Evolutionary conservation across 1,284 basidiomycete genomes (phyloP), one percentile per base, ranked within the genome.

Genomic region (Ustilago tritici): DNA sequence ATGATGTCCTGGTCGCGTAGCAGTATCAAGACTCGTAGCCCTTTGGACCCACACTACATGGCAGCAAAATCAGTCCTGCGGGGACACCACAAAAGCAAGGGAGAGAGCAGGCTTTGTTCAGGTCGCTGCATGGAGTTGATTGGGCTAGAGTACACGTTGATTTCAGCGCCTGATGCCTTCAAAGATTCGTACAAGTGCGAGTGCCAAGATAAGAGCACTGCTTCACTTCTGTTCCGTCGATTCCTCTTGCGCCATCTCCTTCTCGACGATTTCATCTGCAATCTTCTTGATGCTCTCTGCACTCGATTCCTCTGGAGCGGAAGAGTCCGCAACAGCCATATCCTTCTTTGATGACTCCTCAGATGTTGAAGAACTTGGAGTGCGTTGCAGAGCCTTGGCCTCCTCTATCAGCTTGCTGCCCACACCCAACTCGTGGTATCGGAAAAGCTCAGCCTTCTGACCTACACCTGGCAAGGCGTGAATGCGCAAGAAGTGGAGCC

Each of bases 381-480:
- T 19, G n/a, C 74, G 54, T 34, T 70, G 75, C 57, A 72, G 38
- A 28, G 66, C 70, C 56, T 64, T 66, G 3, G 63, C 70, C 56
- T 77, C 75, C 10, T 77, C 70, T 70, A 73, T 77, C 64, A 77
- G 36, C 64, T 68, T 70, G 23, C 49, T 47, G 14, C 75, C 75
- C 0, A 77, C 69, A 4, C 75, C 67, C 17, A 65, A 9, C 47
- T 73, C 67, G 49, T 77, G 75, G 34, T 68, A 80, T 32, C 81
- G 61, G 91, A 94, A 94, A 61, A 91, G 89, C 62, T 92, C 91
- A 19, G 92, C 91, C 81, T 93, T 90, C 88, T 97, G 91, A 19
- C 94, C 95, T 0, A 98, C 93, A 40, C 95, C 95, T 0, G 91
- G 91, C 86, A 97, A 88, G 36, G 90, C 89, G 86, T 98, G 92